Evolutionary conservation across 495 filamentous ascomycete genomes (phyloP).

Genomic region (Penicillium cinerascens): DNA sequence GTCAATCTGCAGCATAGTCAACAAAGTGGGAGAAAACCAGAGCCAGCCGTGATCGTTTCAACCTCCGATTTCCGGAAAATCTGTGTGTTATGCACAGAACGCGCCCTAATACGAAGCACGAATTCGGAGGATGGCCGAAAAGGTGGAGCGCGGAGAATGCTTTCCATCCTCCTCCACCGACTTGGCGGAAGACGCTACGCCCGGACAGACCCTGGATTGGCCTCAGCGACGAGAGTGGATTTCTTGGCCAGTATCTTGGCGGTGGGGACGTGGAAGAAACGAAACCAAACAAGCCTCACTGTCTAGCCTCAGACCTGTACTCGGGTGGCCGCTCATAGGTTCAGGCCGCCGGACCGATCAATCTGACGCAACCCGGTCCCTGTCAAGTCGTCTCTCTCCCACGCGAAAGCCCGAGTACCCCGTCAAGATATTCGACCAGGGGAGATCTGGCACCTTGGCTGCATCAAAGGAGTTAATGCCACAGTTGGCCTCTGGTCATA

Average conservation of each 20-base stretch:
- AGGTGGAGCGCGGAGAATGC: not conserved
- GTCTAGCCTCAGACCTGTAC: not conserved
- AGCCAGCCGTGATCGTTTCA: not conserved
- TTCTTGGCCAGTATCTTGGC: not conserved
- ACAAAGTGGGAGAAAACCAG: not conserved
- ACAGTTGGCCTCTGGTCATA: not conserved
- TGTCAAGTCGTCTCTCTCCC: not conserved
- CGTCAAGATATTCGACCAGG: not conserved
- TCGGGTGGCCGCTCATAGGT: not conserved
- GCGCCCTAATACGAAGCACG: not conserved
- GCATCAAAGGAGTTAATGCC: not conserved
- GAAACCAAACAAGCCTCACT: constrained; percentile 3
- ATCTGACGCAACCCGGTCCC: not conserved
- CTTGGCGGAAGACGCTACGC: not conserved
- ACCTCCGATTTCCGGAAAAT: not conserved
- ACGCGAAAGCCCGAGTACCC: not conserved
- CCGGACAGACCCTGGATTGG: not conserved
- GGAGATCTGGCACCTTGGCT: not conserved
- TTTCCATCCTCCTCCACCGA: not conserved
- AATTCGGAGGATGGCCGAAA: not conserved
- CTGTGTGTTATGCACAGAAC: not conserved
- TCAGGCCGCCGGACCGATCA: not conserved
- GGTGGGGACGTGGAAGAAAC: not conserved
- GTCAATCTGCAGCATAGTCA: not conserved
- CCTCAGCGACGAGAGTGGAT: not conserved